Percentiles rank a stretch among this genome's conserved stretches.
These are phyloP conservation scores for Neofusicoccum umdonicola DNA, from an alignment of 2,329 filamentous ascomycete genomes.

Conservation along the genomic window DNA sequence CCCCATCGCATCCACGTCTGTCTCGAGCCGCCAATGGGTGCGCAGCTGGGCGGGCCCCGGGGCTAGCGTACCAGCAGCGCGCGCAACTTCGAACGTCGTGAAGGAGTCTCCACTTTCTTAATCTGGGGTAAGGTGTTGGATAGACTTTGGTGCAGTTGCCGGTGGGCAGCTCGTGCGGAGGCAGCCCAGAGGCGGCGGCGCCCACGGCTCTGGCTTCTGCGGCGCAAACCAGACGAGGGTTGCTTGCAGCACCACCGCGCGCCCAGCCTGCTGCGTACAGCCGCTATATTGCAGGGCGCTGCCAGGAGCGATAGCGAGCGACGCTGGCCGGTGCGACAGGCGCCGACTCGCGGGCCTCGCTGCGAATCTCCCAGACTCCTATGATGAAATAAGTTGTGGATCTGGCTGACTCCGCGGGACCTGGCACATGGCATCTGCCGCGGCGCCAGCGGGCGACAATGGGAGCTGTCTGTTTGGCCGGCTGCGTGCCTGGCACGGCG, in stretches of 20 bases:
- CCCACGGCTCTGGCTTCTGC: not conserved
- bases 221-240: not conserved
- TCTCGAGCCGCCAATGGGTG: not conserved
- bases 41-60: not conserved
- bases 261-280: no score
- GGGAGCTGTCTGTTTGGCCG: not conserved
- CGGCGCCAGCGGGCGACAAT: not conserved
- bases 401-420: not conserved
- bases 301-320: no score
- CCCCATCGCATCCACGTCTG: not conserved
- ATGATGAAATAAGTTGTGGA: not conserved
- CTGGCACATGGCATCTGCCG: not conserved
- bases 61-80: slow-evolving; percentile 3
- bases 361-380: not conserved
- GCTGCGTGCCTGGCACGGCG: not conserved
- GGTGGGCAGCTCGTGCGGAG: slow-evolving; percentile 1
- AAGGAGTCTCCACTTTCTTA: slow-evolving; percentile 15
- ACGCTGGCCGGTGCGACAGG: no score
- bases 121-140: slow-evolving; percentile 14
- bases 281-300: not conserved
- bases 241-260: not conserved
- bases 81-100: slow-evolving; percentile 17
- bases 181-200: not conserved
- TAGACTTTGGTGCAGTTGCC: slow-evolving; percentile 14
- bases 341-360: not conserved